Base-by-base conservation (phyloP, 2,329 filamentous ascomycete species). In the Curvularia lunata region DNA sequence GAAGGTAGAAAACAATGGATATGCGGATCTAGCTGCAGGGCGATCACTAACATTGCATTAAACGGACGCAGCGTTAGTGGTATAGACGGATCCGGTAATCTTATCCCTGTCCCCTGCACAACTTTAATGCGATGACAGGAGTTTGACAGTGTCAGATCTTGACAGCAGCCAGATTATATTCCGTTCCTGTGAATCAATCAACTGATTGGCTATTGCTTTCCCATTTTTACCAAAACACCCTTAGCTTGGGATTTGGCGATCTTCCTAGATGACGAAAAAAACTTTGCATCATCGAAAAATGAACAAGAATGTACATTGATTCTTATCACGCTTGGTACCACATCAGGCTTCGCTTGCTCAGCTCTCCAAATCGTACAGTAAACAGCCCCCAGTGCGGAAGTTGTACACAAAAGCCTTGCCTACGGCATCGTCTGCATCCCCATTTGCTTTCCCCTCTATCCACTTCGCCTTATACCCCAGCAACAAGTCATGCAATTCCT, bases 341-440 rank as follows among this genome's bases (percentile, higher is more conserved):
- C 25, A 43, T 43, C 7, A 25, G 13, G 12, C 12, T 16, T n/a
- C 4, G 7, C n/a, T 43, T 25, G 3, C 23, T 73, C 57, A 76
- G 46, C 56, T 69, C 50, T 75, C 82, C 59, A 97, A 78, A 77
- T 97, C 92, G 76, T 97, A 97, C 73, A 94, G 91, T 49, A 97
- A 84, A 74, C 91, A 93, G 57, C 85, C 88, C 0, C 90, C 91
- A 9, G 91, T 96, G 58, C 92, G 83, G 68, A 96, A 97, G 70
- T 97, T 97, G 78, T 96, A 97, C 51, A 97, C 85, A 77, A 96
- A 96, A 10, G 91, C 90, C 73, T 93, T 91, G 46, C 85, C 84
- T 23, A 84, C 83, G 8, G 76, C 72, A 0, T 65, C 70, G 42
- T 82, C 84, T 4, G 78, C 73, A n/a, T 63, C 68, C 4, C 61